These are phyloP conservation scores for Kokia cookei DNA, from an alignment of 441 rosid species.

Conservation along the genomic window DNA sequence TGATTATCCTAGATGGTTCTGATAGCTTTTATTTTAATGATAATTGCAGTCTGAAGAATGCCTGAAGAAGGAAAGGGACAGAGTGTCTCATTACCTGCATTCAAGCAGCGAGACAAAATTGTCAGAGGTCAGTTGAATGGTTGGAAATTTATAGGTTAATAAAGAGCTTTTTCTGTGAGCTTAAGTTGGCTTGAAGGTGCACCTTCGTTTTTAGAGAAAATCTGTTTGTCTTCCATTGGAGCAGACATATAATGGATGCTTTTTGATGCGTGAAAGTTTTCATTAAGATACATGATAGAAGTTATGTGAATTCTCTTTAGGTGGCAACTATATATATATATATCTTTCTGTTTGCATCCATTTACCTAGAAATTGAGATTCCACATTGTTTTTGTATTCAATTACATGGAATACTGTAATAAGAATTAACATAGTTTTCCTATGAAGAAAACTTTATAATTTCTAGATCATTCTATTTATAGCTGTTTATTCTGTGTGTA, in stretches of 20 bases:
- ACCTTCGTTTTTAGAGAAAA: neutral
- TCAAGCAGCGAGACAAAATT: conserved; percentile 76
- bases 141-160: neutral
- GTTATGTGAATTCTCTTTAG: neutral
- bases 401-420: neutral
- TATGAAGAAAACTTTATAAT: neutral
- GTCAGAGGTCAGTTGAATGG: conserved; percentile 60
- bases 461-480: neutral
- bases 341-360: neutral
- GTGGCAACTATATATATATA: neutral
- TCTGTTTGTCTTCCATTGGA: neutral
- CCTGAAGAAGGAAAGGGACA: conserved; percentile 83
- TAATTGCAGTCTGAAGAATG: conserved; percentile 68
- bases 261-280: neutral
- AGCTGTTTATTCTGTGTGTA: conserved; percentile 22
- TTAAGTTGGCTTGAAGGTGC: neutral
- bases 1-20: neutral
- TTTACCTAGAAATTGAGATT: neutral
- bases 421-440: neutral
- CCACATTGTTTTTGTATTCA: neutral
- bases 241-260: neutral
- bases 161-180: neutral
- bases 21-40: neutral
- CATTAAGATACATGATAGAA: neutral
- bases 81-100: conserved; percentile 81